phyloP scores from a whole-genome alignment of 2,329 filamentous ascomycete species.

The Colletotrichum abscissum region DNA sequence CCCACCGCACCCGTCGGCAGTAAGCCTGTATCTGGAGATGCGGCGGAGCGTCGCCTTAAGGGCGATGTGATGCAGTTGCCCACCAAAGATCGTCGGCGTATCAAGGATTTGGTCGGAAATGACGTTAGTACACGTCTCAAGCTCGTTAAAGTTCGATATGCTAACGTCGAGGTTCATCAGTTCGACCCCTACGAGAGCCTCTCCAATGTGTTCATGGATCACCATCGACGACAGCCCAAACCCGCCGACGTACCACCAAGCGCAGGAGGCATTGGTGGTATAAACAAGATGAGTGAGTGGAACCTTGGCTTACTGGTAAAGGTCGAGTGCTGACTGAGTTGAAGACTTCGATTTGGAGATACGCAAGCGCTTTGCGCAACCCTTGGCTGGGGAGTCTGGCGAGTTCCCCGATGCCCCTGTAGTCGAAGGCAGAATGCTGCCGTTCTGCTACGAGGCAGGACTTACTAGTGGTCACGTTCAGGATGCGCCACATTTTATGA shows the following conservation, averaged over 20 bases:
- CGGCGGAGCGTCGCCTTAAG: conserved; percentile 73
- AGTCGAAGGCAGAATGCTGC: conserved; percentile 74
- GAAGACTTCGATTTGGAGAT: conserved; percentile 75
- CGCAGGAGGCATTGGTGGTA: conserved; percentile 65
- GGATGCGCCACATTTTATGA: conserved; percentile 73
- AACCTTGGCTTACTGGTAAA: background rate
- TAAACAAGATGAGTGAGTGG: conserved; percentile 82
- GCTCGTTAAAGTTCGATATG: background rate
- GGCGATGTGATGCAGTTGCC: conserved; percentile 78
- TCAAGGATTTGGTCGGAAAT: conserved; percentile 73
- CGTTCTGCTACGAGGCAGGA: conserved; percentile 75
- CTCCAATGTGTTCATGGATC: conserved; percentile 63
- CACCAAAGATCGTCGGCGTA: conserved; percentile 72
- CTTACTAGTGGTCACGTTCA: conserved; percentile 67
- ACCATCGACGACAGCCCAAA: conserved; percentile 57
- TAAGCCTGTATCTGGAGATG: conserved; percentile 74
- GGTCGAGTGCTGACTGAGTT: background rate
- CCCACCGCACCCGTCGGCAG: conserved; percentile 65
- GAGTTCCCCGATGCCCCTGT: conserved; percentile 75
- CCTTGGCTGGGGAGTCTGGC: conserved; percentile 74
- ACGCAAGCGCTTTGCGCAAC: conserved; percentile 72
- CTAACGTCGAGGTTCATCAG: conserved; percentile 46
- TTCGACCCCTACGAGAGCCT: conserved; percentile 67
- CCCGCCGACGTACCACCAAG: conserved; percentile 73
- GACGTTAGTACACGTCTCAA: conserved; percentile 59